Percentiles rank a stretch among this genome's conserved stretches.
These are phyloP conservation scores for Microdochium nivale DNA, from an alignment of 2,329 filamentous ascomycete species.

Conservation along the genomic window DNA sequence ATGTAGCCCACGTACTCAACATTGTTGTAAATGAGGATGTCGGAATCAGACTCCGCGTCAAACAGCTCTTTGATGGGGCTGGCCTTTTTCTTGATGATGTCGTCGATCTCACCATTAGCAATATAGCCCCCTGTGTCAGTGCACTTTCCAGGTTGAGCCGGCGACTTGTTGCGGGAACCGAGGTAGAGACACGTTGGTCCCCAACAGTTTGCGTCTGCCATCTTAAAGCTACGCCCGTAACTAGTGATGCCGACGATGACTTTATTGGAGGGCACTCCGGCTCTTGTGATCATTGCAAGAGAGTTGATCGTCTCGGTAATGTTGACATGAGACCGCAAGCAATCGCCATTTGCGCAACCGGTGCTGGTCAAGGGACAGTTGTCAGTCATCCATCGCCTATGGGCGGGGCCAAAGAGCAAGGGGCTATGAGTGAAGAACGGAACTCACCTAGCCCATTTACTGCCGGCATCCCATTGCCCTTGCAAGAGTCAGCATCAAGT, in stretches of 20 bases:
- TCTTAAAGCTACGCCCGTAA: constrained; percentile 24
- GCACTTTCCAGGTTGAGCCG: constrained; percentile 15
- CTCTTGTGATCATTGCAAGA: constrained; percentile 26
- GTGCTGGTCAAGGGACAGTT: background rate
- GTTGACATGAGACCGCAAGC: constrained; percentile 29
- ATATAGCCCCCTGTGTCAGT: constrained; percentile 21
- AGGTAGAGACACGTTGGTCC: constrained; percentile 13
- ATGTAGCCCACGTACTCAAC: constrained; percentile 24
- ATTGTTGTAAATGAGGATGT: constrained; percentile 22
- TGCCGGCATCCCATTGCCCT: constrained; percentile 10
- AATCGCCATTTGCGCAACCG: constrained; percentile 10
- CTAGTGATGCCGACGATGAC: constrained; percentile 20
- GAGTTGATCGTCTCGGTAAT: constrained; percentile 24
- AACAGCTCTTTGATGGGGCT: background rate
- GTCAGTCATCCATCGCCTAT: background rate
- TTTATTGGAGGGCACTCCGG: constrained; percentile 19
- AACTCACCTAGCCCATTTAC: background rate
- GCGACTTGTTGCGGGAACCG: constrained; percentile 11
- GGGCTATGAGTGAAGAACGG: background rate
- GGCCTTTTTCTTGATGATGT: constrained; percentile 7
- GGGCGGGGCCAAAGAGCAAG: background rate
- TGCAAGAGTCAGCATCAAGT: background rate
- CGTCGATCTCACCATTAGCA: constrained; percentile 19
- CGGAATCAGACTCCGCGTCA: constrained; percentile 2
- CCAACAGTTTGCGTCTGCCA: constrained; percentile 18